Evolutionary conservation across 306 rosid genomes (phyloP).

Genomic region (Dalbergia oliveri): DNA sequence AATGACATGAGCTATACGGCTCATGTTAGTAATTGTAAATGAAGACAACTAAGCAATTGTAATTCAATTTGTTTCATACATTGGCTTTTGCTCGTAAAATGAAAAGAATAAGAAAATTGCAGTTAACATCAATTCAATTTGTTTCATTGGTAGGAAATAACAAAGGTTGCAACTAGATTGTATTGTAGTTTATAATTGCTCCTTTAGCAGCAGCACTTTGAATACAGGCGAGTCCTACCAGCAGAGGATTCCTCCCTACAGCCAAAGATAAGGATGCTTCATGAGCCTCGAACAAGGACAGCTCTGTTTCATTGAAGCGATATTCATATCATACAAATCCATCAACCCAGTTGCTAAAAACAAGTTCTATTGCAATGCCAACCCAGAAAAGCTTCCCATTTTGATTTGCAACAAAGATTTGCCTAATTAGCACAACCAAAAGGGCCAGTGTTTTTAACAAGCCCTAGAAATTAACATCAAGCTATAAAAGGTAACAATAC

Average conservation of each 20-base stretch:
- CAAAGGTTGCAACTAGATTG: no score
- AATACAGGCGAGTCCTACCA: conserved; percentile 80
- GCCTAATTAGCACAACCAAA: no score
- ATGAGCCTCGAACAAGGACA: conserved; percentile 59
- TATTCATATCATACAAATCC: conserved; percentile 43
- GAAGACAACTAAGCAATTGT: no score
- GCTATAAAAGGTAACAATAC: no score
- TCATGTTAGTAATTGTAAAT: background rate
- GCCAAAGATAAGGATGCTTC: conserved; percentile 45
- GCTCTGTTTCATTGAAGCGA: conserved; percentile 65
- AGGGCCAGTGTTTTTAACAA: no score
- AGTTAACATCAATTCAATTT: no score
- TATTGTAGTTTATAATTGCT: conserved; percentile 62
- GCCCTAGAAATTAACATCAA: no score
- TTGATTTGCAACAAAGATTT: no score
- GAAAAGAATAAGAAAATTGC: no score
- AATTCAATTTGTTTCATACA: no score
- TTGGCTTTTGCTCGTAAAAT: no score
- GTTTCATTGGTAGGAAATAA: no score
- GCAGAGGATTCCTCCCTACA: conserved; percentile 38
- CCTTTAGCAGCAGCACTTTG: conserved; percentile 74
- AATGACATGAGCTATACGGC: conserved; percentile 30
- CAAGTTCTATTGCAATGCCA: conserved; percentile 48
- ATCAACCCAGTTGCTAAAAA: conserved; percentile 59
- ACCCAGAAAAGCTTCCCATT: conserved; percentile 37